A percentile compares a stretch with the other conserved stretches of the same genome.
These are phyloP conservation scores for Talaromyces sp. DNA, from an alignment of 2,329 filamentous ascomycete genomes.

Conservation along the genomic window DNA sequence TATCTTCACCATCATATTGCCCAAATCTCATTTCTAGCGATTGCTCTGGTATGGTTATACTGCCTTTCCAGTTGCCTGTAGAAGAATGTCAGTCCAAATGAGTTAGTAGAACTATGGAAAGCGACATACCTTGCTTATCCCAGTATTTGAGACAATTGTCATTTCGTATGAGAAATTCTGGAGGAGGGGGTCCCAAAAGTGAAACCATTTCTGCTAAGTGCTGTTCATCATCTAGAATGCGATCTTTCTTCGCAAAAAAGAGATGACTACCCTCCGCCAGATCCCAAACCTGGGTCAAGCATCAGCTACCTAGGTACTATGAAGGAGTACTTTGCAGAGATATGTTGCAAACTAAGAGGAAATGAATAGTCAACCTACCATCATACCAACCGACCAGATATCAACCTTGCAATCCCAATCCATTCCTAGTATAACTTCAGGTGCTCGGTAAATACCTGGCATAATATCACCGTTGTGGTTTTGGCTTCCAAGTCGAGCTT, in stretches of 20 bases:
- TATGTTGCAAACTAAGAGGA: neutral
- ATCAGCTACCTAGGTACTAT: slow-evolving; percentile 17
- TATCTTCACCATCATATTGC: slow-evolving; percentile 23
- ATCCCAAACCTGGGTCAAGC: slow-evolving; percentile 12
- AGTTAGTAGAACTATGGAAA: neutral
- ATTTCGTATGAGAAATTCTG: neutral
- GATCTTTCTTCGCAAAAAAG: slow-evolving; percentile 28
- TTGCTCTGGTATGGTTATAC: slow-evolving; percentile 8
- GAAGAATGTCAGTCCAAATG: slow-evolving; percentile 9
- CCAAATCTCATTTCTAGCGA: slow-evolving; percentile 3
- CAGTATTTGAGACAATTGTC: slow-evolving; percentile 2
- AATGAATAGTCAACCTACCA: slow-evolving; percentile 21
- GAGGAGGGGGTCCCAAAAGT: slow-evolving; percentile 2
- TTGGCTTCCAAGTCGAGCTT: slow-evolving; percentile 29
- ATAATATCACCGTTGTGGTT: slow-evolving; percentile 38
- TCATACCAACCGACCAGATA: slow-evolving; percentile 39
- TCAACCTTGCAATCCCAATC: slow-evolving; percentile 37
- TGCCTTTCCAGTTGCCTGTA: slow-evolving; percentile 15
- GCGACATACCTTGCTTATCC: slow-evolving; percentile 13
- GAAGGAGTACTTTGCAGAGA: neutral
- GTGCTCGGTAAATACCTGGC: slow-evolving; percentile 37
- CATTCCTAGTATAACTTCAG: slow-evolving; percentile 37
- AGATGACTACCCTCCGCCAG: slow-evolving; percentile 17
- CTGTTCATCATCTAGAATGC: slow-evolving; percentile 21
- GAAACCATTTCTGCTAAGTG: slow-evolving; percentile 10